Evolutionary conservation across 495 filamentous ascomycete species (phyloP), one percentile per base, ranked within the genome.

Genomic region (Letharia columbiana): DNA sequence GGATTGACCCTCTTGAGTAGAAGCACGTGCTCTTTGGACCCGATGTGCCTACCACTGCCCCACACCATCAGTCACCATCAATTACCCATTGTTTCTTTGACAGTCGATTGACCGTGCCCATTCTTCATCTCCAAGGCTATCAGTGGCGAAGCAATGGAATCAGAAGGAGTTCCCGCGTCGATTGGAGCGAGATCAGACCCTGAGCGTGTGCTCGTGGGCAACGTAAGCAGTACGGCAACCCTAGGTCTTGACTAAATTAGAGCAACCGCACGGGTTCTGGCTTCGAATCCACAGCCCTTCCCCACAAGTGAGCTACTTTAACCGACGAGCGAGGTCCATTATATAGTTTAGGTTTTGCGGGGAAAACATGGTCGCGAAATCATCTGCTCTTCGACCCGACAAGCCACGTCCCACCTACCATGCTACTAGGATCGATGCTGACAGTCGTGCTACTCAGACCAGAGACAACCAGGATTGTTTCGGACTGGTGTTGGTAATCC

Each of bases 361-460:
- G 23, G 23, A 28, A 68, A 83, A 80, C 85, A 87, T 87, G 54
- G 59, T 75, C 66, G 72, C 57, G 42, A 15, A 63, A 52, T 45
- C 39, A 45, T 33, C 69, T 67, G 9, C 62, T 44, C 42, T 61
- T 57, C n/a, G 50, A 64, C 9, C 66, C 67, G 11, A 68, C 58
- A 47, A 90, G 78, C 80, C 87, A 80, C 40, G 88, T 85, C 1
- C 84, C 85, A 17, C 83, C 85, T 17, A 81, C 81, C 1, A 83
- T 78, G n/a, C 80, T 83, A 61, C 84, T 85, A 5, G 84, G 77
- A 71, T 89, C 88, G 33, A 91, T 74, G 64, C 84, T 89, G n/a
- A 94, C 83, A 8, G 90, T 92, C 17, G 89, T 90, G 71, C 84
- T 87, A 59, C 77, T 82, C 59, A 91, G 76, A 76, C 94, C 88